Evolutionary conservation across 2,329 filamentous ascomycete species (phyloP), one percentile per base, ranked within the genome.

Genomic region (Hirsutella minnesotensis): DNA sequence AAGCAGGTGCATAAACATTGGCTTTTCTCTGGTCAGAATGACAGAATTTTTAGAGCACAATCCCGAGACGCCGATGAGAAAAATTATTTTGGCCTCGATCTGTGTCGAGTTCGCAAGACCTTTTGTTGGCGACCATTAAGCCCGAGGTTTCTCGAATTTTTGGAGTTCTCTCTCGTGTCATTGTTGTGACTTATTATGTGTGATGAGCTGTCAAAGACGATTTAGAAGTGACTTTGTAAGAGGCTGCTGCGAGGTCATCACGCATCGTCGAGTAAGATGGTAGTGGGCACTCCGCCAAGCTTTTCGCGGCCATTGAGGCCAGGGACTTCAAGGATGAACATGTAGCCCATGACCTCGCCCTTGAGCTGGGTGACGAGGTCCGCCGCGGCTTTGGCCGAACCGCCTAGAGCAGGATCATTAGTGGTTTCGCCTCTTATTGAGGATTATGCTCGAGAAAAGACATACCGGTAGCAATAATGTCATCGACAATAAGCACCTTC

Each of bases 381-480:
- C 49, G 86, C 88, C 18, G 88, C 90, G 47, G 90, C 92, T 50
- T 79, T 78, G 44, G 92, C 92, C 51, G 88, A 95, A 54, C 92
- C 92, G 66, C 90, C 90, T 95, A 50, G 9, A 16, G 13, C 5
- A 16, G 29, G 29, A 15, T 10, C 10, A 15, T 7, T 8, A 13
- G 27, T 7, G 27, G 29, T 3, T 3, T 10, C n/a, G 29, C 12
- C 10, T 12, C 29, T 31, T 10, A 31, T 15, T 10, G 9, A 12
- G 4, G 10, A 31, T 31, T 31, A 12, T 15, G 29, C 12, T 40
- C 51, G 39, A 42, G 41, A 35, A 46, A 41, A 34, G 40, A 67
- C 82, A 63, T 72, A 95, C 90, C 90, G 51, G 92, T 98, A 44
- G 92, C 92, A 68, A 98, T 96, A 59, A 98, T 94, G 63, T 98